These are phyloP conservation scores for Pichia sp. DNA, from an alignment of 1,139 yeast genomes.

Conservation along the genomic window DNA sequence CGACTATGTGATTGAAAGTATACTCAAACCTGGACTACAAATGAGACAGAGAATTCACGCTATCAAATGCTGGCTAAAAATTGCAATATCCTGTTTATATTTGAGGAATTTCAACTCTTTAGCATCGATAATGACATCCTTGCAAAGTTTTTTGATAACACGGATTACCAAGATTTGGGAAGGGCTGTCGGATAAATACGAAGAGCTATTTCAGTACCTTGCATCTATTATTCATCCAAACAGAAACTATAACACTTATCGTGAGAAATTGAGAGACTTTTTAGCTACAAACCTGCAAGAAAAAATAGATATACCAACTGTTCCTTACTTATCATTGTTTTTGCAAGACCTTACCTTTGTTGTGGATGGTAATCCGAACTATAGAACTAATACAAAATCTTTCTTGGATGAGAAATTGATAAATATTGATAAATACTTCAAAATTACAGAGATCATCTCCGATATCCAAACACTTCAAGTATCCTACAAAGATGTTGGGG, in stretches of 20 bases:
- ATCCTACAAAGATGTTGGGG: constrained; percentile 41
- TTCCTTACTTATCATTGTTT: constrained; percentile 81
- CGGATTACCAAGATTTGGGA: constrained; percentile 66
- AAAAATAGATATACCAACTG: constrained; percentile 58
- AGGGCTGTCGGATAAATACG: constrained; percentile 61
- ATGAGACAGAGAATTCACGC: constrained; percentile 52
- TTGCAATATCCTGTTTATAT: constrained; percentile 77
- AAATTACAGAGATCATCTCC: constrained; percentile 69
- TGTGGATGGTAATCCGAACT: constrained; percentile 79
- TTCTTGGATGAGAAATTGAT: constrained; percentile 59
- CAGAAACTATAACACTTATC: constrained; percentile 73
- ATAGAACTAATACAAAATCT: constrained; percentile 49
- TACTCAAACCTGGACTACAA: constrained; percentile 50
- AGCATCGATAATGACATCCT: constrained; percentile 81
- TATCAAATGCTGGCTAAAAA: constrained; percentile 77
- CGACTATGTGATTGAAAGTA: constrained; percentile 77
- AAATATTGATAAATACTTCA: constrained; percentile 78
- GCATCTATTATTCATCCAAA: constrained; percentile 76
- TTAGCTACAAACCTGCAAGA: constrained; percentile 45
- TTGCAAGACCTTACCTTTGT: constrained; percentile 85
- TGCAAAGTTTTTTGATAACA: constrained; percentile 77
- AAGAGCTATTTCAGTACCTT: constrained; percentile 60
- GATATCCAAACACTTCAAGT: constrained; percentile 75
- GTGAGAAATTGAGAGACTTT: constrained; percentile 61
- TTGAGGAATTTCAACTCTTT: constrained; percentile 79